Conservation (phyloP, 2,329 filamentous ascomycete genomes). For the Lizonia empirigonia region DNA sequence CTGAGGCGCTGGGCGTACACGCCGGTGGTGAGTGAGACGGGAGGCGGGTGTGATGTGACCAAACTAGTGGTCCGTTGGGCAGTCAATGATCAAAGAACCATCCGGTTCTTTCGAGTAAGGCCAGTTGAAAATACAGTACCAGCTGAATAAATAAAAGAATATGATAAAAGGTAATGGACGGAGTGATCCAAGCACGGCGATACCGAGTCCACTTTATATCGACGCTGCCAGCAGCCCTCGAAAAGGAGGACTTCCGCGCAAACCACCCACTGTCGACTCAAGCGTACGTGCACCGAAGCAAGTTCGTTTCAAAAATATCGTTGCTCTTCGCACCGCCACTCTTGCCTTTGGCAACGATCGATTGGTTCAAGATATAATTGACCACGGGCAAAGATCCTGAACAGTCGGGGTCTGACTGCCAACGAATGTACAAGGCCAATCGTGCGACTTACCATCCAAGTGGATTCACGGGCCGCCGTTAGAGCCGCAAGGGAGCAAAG, state of each 20-base stretch:
- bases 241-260: not conserved
- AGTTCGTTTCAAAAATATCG: not conserved
- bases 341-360: not conserved
- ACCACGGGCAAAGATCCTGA: not conserved
- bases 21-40: not conserved
- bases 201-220: not conserved
- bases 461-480: not conserved
- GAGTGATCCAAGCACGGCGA: not conserved
- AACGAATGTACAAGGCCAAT: not conserved
- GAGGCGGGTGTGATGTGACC: not conserved
- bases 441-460: not conserved
- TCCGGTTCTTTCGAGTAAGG: too few species aligned
- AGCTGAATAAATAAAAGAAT: too few species aligned
- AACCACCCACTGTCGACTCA: not conserved
- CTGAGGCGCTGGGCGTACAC: not conserved
- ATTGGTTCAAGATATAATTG: slow-evolving; percentile 1
- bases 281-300: not conserved
- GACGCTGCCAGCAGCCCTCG: not conserved
- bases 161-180: too few species aligned
- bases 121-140: too few species aligned
- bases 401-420: not conserved
- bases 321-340: not conserved
- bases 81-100: not conserved
- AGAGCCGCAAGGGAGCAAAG: not conserved
- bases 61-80: not conserved